Percentiles rank a stretch among this genome's conserved stretches.
Conservation (phyloP, 2,329 filamentous ascomycete genomes). For the Trichoderma breve region DNA sequence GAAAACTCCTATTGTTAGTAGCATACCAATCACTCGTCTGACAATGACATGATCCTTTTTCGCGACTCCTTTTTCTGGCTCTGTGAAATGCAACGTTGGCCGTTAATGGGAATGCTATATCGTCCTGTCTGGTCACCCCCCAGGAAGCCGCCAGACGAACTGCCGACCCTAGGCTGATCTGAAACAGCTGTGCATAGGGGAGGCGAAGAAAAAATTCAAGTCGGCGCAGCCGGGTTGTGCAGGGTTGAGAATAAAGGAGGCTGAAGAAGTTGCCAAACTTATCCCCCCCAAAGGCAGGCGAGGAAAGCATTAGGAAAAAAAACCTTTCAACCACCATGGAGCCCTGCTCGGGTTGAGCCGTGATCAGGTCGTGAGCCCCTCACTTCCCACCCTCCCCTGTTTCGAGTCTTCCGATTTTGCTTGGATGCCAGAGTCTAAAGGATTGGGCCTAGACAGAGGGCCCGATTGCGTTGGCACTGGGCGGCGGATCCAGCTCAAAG, state of each 20-base stretch:
- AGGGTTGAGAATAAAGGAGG: constrained; percentile 7
- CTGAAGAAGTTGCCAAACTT: constrained; percentile 8
- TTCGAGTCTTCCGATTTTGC: not conserved
- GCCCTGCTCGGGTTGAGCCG: constrained; percentile 11
- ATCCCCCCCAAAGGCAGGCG: not conserved
- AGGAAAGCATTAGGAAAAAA: not conserved
- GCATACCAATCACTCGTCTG: not conserved
- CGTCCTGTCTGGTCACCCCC: not conserved
- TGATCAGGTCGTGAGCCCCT: not conserved
- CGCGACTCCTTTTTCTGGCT: not conserved
- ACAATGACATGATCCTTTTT: not conserved
- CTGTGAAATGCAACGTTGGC: not conserved
- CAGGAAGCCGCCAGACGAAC: not conserved
- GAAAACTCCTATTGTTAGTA: not conserved
- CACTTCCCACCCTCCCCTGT: not conserved
- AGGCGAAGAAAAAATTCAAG: not conserved
- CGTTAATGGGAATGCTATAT: not conserved
- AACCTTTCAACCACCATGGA: not conserved
- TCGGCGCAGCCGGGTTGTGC: constrained; percentile 5
- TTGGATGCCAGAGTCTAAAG: not conserved
- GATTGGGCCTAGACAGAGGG: not conserved
- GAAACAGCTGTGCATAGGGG: constrained; percentile 11
- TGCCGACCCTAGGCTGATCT: not conserved
- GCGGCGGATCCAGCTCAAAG: not conserved
- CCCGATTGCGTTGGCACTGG: not conserved